Evolutionary conservation across 2,329 filamentous ascomycete genomes (phyloP), one percentile per base, ranked within the genome.

Genomic region (Fusarium cyanostomum): DNA sequence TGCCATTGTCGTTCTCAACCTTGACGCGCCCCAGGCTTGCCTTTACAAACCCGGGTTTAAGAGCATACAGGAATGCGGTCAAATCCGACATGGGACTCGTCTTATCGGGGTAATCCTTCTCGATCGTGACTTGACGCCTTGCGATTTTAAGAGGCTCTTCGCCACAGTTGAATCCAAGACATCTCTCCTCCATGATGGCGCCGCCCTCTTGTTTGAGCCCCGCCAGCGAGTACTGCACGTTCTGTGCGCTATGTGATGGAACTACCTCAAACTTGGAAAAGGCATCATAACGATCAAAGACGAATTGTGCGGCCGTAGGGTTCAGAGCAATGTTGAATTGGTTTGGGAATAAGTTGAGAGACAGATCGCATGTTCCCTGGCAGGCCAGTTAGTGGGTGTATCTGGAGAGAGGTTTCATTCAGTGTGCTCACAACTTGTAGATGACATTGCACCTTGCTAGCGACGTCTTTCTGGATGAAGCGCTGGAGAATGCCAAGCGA

Each of bases 241-340:
- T 59, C 44, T 69, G 66, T 8, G 68, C 68, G 21, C 66, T 66
- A 27, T 70, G 66, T 12, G 68, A 71, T 21, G 68, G 68, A 4
- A 70, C 68, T 13, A 69, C 66, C 2, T 49, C 51, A 26, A 69
- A 69, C 5, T 63, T 49, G 27, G 43, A 30, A 18, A 69, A 69
- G 15, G 63, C 50, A 13, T 11, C 15, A 24, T 44, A 68, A 39
- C 49, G 49, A 6, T 56, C 27, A 8, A 69, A 59, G 8, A 69
- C 66, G 5, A 39, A 52, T 30, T 61, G 50, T 3, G 66, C 66
- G 16, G 66, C 66, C 15, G 37, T 30, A 15, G 39, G 34, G 30
- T 69, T 69, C 10, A 69, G 61, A 13, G 64, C 66, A 28, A 69
- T 54, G 26, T 69, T 69, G 56, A 69, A 69, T 33, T 69, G 66